phyloP scores from a whole-genome alignment of 2,329 filamentous ascomycete genomes.

The Pleomassaria siparia region DNA sequence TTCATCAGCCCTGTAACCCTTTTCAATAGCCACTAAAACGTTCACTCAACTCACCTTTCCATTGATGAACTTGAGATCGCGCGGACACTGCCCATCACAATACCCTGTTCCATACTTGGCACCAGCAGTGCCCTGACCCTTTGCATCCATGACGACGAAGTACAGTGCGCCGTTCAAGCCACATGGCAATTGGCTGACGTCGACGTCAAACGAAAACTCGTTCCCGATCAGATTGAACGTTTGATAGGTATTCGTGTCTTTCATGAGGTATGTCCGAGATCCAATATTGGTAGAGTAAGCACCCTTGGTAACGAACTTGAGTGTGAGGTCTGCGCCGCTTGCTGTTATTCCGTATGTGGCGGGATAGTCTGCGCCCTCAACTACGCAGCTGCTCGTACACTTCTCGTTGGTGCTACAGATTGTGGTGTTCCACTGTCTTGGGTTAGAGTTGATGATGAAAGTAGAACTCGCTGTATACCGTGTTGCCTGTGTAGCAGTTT shows the following conservation, averaged over 20 bases:
- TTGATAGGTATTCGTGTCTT: slow-evolving; percentile 32
- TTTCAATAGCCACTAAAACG: too few relatives aligned
- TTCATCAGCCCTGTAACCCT: not conserved
- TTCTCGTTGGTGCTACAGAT: slow-evolving; percentile 37
- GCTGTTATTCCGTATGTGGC: slow-evolving; percentile 52
- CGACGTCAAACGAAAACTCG: slow-evolving; percentile 43
- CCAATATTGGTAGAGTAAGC: slow-evolving; percentile 44
- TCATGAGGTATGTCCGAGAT: slow-evolving; percentile 40
- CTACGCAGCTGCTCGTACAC: slow-evolving; percentile 38
- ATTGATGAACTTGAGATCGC: slow-evolving; percentile 53
- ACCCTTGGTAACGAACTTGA: slow-evolving; percentile 59
- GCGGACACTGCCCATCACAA: slow-evolving; percentile 40
- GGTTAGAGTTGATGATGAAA: slow-evolving; percentile 51
- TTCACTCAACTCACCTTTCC: slow-evolving; percentile 49
- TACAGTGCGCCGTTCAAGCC: slow-evolving; percentile 62
- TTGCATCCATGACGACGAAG: slow-evolving; percentile 58
- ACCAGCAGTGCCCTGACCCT: slow-evolving; percentile 49
- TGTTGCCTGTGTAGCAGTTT: slow-evolving; percentile 17
- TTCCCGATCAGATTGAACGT: slow-evolving; percentile 42
- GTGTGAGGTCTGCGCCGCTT: slow-evolving; percentile 52
- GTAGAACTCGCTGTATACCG: not conserved
- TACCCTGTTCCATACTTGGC: slow-evolving; percentile 59
- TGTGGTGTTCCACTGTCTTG: slow-evolving; percentile 37
- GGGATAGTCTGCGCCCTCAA: slow-evolving; percentile 44
- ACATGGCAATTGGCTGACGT: slow-evolving; percentile 64